These are phyloP conservation scores for Neurospora tetraspora DNA, from an alignment of 495 filamentous ascomycete species.

Conservation along the genomic window DNA sequence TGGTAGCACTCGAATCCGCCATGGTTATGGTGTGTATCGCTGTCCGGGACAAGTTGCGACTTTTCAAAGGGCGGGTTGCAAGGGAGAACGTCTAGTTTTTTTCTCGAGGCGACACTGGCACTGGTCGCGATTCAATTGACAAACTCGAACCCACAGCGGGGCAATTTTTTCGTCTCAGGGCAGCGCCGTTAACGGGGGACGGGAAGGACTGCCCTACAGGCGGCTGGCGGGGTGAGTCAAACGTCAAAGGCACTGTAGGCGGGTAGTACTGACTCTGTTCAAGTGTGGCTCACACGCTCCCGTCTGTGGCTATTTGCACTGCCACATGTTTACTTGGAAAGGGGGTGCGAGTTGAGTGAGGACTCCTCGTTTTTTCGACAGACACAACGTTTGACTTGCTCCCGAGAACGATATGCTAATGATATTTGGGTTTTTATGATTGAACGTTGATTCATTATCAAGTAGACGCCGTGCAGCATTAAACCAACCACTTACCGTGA, in stretches of 20 bases:
- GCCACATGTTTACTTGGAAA: background rate
- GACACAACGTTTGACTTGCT: background rate
- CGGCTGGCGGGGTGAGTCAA: background rate
- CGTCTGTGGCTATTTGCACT: background rate
- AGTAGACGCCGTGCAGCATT: background rate
- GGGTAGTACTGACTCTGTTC: background rate
- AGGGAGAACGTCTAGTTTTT: background rate
- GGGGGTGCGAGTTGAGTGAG: background rate
- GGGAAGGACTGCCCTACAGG: background rate
- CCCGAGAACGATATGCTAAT: background rate
- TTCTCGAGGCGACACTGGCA: background rate
- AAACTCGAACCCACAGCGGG: background rate
- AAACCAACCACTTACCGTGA: background rate
- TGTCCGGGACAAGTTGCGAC: background rate
- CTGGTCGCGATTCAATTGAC: background rate
- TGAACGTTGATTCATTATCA: too few species aligned
- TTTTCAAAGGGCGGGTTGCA: background rate
- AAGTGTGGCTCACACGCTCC: background rate
- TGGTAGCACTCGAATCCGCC: slow-evolving; percentile 32
- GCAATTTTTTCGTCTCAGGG: background rate
- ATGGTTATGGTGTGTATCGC: slow-evolving; percentile 25
- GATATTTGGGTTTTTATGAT: background rate
- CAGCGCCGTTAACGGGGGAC: background rate
- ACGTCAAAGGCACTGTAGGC: background rate
- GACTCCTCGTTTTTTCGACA: background rate